A percentile compares a stretch with the other conserved stretches of the same genome.
Conservation (phyloP, 2,329 filamentous ascomycete species). For the Fusarium buxicola region DNA sequence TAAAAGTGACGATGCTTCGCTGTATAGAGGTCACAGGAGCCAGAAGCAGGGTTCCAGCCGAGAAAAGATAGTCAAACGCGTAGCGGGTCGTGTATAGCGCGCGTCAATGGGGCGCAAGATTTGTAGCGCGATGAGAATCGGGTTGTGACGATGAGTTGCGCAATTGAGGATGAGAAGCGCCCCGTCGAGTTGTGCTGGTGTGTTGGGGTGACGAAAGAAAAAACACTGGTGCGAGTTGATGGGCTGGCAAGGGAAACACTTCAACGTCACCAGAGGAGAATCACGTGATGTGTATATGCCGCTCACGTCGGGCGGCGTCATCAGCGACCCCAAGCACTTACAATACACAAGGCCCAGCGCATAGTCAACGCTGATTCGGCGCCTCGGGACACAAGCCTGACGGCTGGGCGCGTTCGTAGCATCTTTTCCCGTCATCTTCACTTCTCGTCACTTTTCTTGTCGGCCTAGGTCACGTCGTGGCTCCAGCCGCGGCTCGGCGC, state of each 20-base stretch:
- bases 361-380: conserved; percentile 38
- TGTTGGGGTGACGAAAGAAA: conserved; percentile 52
- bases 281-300: conserved; percentile 50
- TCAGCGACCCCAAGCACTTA: conserved; percentile 38
- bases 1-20: conserved; percentile 38
- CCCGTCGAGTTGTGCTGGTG: conserved; percentile 49
- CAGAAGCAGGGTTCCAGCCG: conserved; percentile 28
- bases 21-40: conserved; percentile 30
- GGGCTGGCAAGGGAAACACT: conserved; percentile 48
- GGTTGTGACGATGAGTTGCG: conserved; percentile 48
- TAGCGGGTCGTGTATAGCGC: conserved; percentile 46
- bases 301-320: conserved; percentile 41
- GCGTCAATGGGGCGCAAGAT: conserved; percentile 48
- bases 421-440: conserved; percentile 21
- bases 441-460: conserved; percentile 11
- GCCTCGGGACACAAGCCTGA: conserved; percentile 31
- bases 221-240: conserved; percentile 50
- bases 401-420: conserved; percentile 30
- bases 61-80: conserved; percentile 46
- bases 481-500: conserved; percentile 21
- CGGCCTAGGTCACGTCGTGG: conserved; percentile 16
- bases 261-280: conserved; percentile 50
- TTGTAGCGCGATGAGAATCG: conserved; percentile 47
- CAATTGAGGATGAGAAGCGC: conserved; percentile 48
- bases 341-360: conserved; percentile 31